Base-by-base conservation (phyloP, 2,329 filamentous ascomycete genomes). In the Hypoxylon sp. region DNA sequence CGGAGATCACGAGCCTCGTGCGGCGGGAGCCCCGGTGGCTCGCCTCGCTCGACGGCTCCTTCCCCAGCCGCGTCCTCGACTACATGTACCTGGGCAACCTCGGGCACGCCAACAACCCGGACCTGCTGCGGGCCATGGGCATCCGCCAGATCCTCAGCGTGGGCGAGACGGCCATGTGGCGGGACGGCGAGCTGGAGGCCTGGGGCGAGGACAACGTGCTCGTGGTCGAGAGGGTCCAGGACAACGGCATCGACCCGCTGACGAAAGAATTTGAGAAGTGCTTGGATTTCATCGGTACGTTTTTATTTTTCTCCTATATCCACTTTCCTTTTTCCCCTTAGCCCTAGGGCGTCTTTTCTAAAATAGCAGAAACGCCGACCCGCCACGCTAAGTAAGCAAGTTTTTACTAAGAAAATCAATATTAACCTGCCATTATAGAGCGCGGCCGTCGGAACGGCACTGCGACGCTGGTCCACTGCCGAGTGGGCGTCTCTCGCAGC, bases 71-170 rank as follows among this genome's bases (percentile, higher is more conserved):
- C 13, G 87, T 99, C 39, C 80, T 97, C 43, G 90, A 94, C 56
- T 97, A 98, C 74, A 93, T 99, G 89, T 99, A 99, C 74, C 85
- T 99, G 11, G 95, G 95, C 1, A 98, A 98, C 72, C 83, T 98
- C 15, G 88, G 87, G 0, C 95, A 99, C 75, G 95, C 95, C 6
- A 98, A 98, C 74, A 98, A 98, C 71, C 92, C 94, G 0, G 91
- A 92, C 56, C 80, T 99, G 30, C 80, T 99, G 30, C 85, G 83
- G 65, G 87, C 89, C 46, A 80, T 99, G 62, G 94, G 94, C 0
- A 97, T 99, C 63, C 86, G 84, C 13, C 92, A 96, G 71, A 89
- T 99, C 44, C 82, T 99, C 26, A 97, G 94, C 71, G 93, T 99
- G 28, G 95, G 95, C 1, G 95, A 99, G 80, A 89, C 89, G 2